Evolutionary conservation across 306 rosid genomes (phyloP), one percentile per base, ranked within the genome.

Genomic region (Malus asiatica): DNA sequence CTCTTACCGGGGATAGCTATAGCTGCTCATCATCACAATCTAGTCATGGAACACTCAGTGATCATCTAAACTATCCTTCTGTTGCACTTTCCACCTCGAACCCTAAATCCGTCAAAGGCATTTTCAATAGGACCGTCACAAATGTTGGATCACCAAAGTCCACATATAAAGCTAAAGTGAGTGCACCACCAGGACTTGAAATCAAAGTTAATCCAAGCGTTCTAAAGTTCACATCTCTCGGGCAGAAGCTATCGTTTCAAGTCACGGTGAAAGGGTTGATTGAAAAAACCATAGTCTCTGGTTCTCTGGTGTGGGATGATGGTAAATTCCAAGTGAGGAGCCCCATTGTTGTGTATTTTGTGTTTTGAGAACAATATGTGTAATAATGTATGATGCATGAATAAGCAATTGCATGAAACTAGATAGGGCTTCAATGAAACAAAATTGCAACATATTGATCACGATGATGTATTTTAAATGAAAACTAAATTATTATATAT

Each of bases 261-360:
- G n/a, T 64, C 45, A 32, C 45, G 0, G 10, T 64, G 8, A 32
- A 64, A 30, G 23, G 68, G 45, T 18, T 13, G 11, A 27, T 76
- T 12, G 15, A 40, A 2, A 35, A 35, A 30, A 11, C 51, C 48
- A 8, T 71, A 15, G 87, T 22, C n/a, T 88, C 96, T 11, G 77
- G 83, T 63, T 80, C 87, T 29, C 77, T 87, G 63, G 80, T 87
- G 58, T 87, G 87, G 87, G 84, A 77, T 73, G 91, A 86, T 77
- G 88, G 86, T 11, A 23, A 42, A 0, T 62, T 57, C 72, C 73
- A 80, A 78, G 89, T 87, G 33, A 85, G 87, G 57, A 87, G 90
- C 23, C 91, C 90, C 65, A 86, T 87, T 46, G 53, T 78, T 42
- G 84, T 83, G 2, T 71, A 78, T 71, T 15, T 72, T 2, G 67